Evolutionary conservation across 1,284 basidiomycete species (phyloP).

Genomic region (Rhodotorula sp.): DNA sequence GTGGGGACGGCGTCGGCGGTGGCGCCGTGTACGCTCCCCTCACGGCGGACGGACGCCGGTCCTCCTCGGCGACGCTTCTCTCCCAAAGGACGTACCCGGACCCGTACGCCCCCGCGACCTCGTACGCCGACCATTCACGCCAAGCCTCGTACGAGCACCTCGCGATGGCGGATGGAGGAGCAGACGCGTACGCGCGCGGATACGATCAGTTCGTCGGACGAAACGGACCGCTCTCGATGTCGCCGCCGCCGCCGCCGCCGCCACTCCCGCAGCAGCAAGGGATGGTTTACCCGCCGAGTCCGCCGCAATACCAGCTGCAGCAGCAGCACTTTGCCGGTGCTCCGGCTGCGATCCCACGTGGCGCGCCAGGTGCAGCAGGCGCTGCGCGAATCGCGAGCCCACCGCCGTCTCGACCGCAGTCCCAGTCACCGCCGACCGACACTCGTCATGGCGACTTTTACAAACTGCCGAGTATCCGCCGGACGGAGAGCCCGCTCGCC

Average conservation of each 20-base stretch:
- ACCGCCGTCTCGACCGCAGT: not conserved
- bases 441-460: no score
- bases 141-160: constrained; percentile 33
- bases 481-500: constrained; percentile 5
- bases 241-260: no score
- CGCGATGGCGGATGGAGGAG: constrained; percentile 23
- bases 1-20: not conserved
- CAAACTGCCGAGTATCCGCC: not conserved
- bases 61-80: constrained; percentile 13
- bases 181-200: not conserved
- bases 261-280: not conserved
- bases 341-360: not conserved
- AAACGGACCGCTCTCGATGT: not conserved
- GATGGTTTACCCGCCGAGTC: constrained; percentile 22
- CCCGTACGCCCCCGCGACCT: not conserved
- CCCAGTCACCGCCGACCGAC: not conserved
- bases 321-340: not conserved
- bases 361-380: constrained; percentile 7
- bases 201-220: constrained; percentile 24
- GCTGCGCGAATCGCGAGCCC: not conserved
- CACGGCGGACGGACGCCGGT: not conserved
- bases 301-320: constrained; percentile 17
- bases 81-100: constrained; percentile 1
- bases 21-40: not conserved
- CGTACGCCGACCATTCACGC: constrained; percentile 1